Evolutionary conservation across 257 asterid species (phyloP), one percentile per base, ranked within the genome.

Genomic region (Plantago ovata): DNA sequence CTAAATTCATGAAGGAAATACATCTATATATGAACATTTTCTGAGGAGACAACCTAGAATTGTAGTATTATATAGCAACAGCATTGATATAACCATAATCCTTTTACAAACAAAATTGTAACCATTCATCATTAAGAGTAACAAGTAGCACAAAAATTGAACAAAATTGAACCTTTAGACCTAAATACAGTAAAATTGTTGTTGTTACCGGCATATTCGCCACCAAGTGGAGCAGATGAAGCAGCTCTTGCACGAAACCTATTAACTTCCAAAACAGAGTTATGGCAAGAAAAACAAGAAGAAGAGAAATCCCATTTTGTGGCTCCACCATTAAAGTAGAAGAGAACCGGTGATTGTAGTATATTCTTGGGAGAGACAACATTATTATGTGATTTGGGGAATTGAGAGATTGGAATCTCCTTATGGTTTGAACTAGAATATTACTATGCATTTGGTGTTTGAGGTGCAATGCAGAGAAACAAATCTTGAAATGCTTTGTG

Each of bases 181-280:
- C n/a, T n/a, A n/a, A n/a, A n/a, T n/a, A n/a, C n/a, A n/a, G n/a
- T n/a, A n/a, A n/a, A n/a, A n/a, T n/a, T n/a, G n/a, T n/a, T n/a
- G n/a, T 0, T 14, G 18, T 53, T 73, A 84, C 92, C 92, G n/a
- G 84, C 56, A 69, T 28, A 79, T 62, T 82, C 81, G 43, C 87
- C 76, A 47, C 78, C 66, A 48, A 84, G 55, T 33, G 81, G 75
- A 28, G 72, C 63, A 59, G 78, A 67, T 18, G 75, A 61, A 53
- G 84, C 71, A 58, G 81, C 66, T 41, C 65, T 65, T 21, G 50
- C 68, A 57, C 63, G 21, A 62, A 65, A 66, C 38, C 44, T 63
- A 21, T 23, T 57, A 21, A n/a, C 19, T 13, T 49, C 44, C 40
- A 18, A 19, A 53, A 67, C 22, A 19, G 68, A 62, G 18, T 48